Percentiles rank a stretch among this genome's conserved stretches.
phyloP scores from a whole-genome alignment of 257 asterid species.

The Solanum appendiculatum region DNA sequence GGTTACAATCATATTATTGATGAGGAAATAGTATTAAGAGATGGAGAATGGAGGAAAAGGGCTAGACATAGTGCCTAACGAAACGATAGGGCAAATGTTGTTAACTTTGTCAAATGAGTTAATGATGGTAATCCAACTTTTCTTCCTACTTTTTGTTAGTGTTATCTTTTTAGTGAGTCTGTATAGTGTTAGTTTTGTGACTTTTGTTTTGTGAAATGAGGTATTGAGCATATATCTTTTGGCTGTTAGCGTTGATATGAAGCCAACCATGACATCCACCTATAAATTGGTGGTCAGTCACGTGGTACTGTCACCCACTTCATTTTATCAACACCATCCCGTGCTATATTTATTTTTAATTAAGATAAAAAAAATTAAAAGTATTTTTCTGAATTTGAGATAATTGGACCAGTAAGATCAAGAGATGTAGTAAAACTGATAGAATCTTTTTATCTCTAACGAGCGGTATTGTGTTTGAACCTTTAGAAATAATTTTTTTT shows the following conservation, averaged over 20 bases:
- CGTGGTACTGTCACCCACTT: slow-evolving; percentile 54
- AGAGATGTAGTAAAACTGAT: not conserved
- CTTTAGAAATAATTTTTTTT: not conserved
- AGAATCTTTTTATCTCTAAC: not conserved
- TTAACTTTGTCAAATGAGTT: slow-evolving; percentile 39
- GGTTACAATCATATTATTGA: slow-evolving; percentile 4
- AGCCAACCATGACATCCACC: slow-evolving; percentile 85
- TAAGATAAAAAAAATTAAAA: not conserved
- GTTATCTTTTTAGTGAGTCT: slow-evolving; percentile 19
- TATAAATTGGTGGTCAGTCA: slow-evolving; percentile 35
- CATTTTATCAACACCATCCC: not conserved
- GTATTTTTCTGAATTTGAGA: not conserved
- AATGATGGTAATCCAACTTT: slow-evolving; percentile 41
- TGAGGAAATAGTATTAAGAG: not conserved
- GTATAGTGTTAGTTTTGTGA: not conserved
- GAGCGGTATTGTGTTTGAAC: not conserved
- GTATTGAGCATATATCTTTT: slow-evolving; percentile 26
- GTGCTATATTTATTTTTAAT: too few species aligned
- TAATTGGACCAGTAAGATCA: not conserved
- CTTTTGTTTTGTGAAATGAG: not conserved
- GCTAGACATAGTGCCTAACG: not conserved
- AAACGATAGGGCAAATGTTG: not conserved
- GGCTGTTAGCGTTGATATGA: slow-evolving; percentile 86
- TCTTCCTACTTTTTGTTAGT: slow-evolving; percentile 14
- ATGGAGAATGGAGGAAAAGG: not conserved